Base-by-base conservation (phyloP, 176 grass and related monocot species). In the Miscanthus lutarioriparius region DNA sequence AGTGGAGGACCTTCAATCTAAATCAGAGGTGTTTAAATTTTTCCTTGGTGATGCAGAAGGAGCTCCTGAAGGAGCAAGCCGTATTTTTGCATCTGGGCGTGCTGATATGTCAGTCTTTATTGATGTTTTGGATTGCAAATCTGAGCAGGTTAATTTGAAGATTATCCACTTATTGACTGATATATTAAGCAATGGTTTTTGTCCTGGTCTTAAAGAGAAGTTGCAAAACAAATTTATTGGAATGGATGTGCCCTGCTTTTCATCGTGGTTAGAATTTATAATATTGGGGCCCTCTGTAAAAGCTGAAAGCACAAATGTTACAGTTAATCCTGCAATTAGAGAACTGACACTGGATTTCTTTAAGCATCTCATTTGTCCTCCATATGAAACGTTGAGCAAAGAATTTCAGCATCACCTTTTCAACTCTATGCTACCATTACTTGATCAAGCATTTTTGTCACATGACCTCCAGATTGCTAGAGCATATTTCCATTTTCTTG, bases 361-460 rank as follows among this genome's bases (percentile, higher is more conserved):
- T 37, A 86, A 83, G 69, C 75, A 79, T 62, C 91, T 98, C 80
- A 80, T 91, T 64, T 85, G 59, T 45, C 92, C 92, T 82, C 69
- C 80, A 65, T 78, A 80, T 82, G 95, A 97, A 77, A 84, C 77
- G 54, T 82, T 85, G 58, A 82, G 81, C 58, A 89, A 81, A 86
- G 91, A 98, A 74, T 83, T 98, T 74, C 87, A 92, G 35, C 78
- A 85, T 87, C 89, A 89, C 30, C 87, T 98, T 59, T 87, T 91
- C 90, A 82, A 95, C 70, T 86, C 93, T 2, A 87, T 95, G 87
- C 86, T 94, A 80, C 70, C 89, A 59, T 73, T 93, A 78, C 87
- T 98, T 78, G 91, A 98, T 93, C 84, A 41, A 76, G 96, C 96
- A 85, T 95, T 95, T 73, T 83, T 98, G 40, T 91, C 65, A 73